phyloP scores from a whole-genome alignment of 805 yeast genomes.

The Komagataella phaffii region DNA sequence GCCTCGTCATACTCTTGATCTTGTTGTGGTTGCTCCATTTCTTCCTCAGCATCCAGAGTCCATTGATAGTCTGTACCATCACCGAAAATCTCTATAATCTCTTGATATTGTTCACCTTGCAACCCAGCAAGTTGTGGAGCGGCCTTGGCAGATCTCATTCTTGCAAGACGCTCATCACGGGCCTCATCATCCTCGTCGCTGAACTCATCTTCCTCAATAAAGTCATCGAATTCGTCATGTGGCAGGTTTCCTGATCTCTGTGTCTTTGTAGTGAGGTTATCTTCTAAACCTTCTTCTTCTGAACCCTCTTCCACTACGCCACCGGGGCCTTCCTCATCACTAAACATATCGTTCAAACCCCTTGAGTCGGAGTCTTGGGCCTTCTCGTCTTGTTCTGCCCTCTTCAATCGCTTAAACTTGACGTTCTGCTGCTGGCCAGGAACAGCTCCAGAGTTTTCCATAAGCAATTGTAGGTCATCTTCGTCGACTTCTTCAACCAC shows the following conservation, averaged over 20 bases:
- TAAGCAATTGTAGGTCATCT: conserved; percentile 83
- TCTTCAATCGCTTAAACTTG: conserved; percentile 71
- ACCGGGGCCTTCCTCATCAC: conserved; percentile 37
- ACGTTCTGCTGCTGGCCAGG: conserved; percentile 25
- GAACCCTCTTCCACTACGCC: conserved; percentile 8
- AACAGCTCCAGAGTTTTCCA: conserved; percentile 81
- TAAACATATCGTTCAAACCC: conserved; percentile 56
- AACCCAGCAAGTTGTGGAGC: conserved; percentile 25
- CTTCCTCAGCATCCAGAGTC: conserved; percentile 88
- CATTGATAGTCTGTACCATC: conserved; percentile 96
- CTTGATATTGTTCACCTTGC: conserved; percentile 86
- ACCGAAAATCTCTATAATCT: conserved; percentile 90
- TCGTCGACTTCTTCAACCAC: conserved; percentile 59
- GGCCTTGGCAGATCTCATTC: conserved; percentile 18
- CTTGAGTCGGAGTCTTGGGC: conserved; percentile 9
- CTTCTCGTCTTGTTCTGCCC: conserved; percentile 40
- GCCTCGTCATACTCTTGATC: conserved; percentile 34
- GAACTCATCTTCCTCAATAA: conserved; percentile 93
- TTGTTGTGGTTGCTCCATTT: conserved; percentile 34
- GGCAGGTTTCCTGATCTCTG: conserved; percentile 15
- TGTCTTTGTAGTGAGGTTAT: conserved; percentile 13
- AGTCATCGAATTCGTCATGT: conserved; percentile 86
- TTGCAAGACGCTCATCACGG: conserved; percentile 25
- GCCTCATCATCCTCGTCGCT: conserved; percentile 83
- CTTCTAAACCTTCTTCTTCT: conserved; percentile 18